These are phyloP conservation scores for Talaromyces sp. DNA, from an alignment of 2,329 filamentous ascomycete species.

Conservation along the genomic window DNA sequence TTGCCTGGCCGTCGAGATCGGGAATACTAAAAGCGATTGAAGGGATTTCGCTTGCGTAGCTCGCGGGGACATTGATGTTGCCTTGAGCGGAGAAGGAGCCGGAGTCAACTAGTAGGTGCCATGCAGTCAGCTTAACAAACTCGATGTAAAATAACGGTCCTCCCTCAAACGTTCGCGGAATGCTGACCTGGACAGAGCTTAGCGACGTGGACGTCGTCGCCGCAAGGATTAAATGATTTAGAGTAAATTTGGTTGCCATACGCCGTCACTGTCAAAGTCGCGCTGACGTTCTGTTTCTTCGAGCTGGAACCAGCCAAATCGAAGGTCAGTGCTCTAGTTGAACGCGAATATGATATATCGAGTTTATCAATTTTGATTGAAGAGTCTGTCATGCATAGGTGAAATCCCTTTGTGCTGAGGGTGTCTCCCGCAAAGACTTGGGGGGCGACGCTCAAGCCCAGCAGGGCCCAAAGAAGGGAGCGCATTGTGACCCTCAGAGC, in stretches of 20 bases:
- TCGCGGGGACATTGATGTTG: conserved; percentile 68
- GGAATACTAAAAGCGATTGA: conserved; percentile 87
- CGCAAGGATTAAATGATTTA: conserved; percentile 82
- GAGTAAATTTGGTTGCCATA: conserved; percentile 82
- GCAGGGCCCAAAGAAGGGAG: conserved; percentile 27
- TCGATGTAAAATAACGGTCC: not conserved
- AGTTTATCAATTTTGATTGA: conserved; percentile 73
- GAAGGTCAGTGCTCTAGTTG: conserved; percentile 73
- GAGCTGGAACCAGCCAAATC: conserved; percentile 78
- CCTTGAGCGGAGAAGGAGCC: conserved; percentile 75
- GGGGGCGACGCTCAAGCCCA: conserved; percentile 32
- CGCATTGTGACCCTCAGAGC: conserved; percentile 26
- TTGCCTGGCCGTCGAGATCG: conserved; percentile 85
- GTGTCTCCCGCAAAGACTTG: conserved; percentile 67
- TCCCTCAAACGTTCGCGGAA: too few species aligned
- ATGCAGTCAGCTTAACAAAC: not conserved
- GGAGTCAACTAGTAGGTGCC: conserved; percentile 62
- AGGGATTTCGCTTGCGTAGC: conserved; percentile 76
- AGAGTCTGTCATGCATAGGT: conserved; percentile 62
- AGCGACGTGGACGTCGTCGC: conserved; percentile 64
- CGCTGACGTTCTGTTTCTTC: conserved; percentile 77
- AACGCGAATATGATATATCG: conserved; percentile 77
- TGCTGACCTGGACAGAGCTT: conserved; percentile 80
- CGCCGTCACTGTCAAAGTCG: conserved; percentile 73
- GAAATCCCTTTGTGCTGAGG: conserved; percentile 79